Evolutionary conservation across 2,329 filamentous ascomycete species (phyloP).

Genomic region (Cercospora brassicicola): DNA sequence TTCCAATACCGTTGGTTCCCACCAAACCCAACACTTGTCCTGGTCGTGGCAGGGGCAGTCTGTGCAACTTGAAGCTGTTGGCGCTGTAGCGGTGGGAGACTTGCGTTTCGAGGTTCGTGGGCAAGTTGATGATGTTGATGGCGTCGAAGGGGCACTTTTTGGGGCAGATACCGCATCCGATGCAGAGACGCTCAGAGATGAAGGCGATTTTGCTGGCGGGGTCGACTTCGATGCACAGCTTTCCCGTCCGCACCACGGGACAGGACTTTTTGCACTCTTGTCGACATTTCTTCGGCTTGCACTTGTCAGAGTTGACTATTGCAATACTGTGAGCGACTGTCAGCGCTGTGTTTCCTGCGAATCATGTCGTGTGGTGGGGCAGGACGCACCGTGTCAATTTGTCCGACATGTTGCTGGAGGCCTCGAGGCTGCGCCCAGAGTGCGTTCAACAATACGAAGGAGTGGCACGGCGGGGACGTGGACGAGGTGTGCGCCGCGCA

Average conservation of each 20-base stretch:
- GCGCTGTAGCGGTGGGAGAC: slow-evolving; percentile 98
- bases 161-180: slow-evolving; percentile 98
- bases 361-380: neutral
- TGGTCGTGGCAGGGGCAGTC: slow-evolving; percentile 90
- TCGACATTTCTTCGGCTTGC: slow-evolving; percentile 75
- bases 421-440: slow-evolving; percentile 4
- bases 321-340: slow-evolving; percentile 69
- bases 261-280: slow-evolving; percentile 97
- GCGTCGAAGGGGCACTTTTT: slow-evolving; percentile 99
- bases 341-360: slow-evolving; percentile 6
- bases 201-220: slow-evolving; percentile 91
- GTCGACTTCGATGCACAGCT: slow-evolving; percentile 93
- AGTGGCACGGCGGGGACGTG: neutral
- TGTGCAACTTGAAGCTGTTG: slow-evolving; percentile 99
- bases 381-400: slow-evolving; percentile 75
- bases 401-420: slow-evolving; percentile 70
- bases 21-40: slow-evolving; percentile 95
- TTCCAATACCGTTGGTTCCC: slow-evolving; percentile 99
- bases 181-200: slow-evolving; percentile 93
- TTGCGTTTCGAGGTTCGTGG: slow-evolving; percentile 96
- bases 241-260: slow-evolving; percentile 94
- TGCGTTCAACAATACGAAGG: slow-evolving; percentile 14
- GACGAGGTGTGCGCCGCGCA: neutral
- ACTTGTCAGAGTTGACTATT: slow-evolving; percentile 97
- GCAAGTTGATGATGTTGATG: slow-evolving; percentile 99